Conservation (phyloP, 2,329 filamentous ascomycete genomes). For the Talaromyces atroroseus region DNA sequence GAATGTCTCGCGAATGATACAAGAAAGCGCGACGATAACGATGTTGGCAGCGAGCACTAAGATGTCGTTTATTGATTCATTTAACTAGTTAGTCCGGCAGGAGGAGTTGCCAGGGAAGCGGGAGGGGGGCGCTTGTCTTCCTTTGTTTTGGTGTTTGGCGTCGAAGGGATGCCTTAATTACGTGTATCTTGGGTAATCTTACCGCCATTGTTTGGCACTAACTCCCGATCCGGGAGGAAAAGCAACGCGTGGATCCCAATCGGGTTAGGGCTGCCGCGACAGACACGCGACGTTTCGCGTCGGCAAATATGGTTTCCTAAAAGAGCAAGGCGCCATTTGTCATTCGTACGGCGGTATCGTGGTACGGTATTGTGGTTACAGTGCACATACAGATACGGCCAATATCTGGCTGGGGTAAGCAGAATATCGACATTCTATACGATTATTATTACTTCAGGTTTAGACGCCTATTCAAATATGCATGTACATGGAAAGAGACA, state of each 20-base stretch:
- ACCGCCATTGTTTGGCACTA: background rate
- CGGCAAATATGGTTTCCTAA: background rate
- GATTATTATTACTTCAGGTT: background rate
- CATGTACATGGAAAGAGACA: constrained; percentile 4
- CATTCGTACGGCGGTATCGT: background rate
- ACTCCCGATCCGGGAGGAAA: background rate
- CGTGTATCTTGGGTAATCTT: background rate
- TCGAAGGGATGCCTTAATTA: background rate
- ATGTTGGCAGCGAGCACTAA: background rate
- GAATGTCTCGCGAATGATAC: background rate
- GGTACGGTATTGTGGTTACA: background rate
- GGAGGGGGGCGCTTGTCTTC: background rate
- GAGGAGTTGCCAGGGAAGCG: constrained; percentile 11
- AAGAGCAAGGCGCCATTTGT: background rate
- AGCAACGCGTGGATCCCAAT: background rate
- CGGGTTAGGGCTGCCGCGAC: background rate
- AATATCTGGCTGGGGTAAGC: background rate
- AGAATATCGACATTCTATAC: background rate
- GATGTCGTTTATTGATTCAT: background rate
- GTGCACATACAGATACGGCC: background rate
- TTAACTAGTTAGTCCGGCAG: background rate
- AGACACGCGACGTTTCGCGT: background rate
- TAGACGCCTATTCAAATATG: constrained; percentile 6
- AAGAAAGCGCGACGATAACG: background rate
- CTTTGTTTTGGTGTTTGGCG: background rate